Evolutionary conservation across 2,329 filamentous ascomycete species (phyloP).

Genomic region (Clarireedia homoeocarpa): DNA sequence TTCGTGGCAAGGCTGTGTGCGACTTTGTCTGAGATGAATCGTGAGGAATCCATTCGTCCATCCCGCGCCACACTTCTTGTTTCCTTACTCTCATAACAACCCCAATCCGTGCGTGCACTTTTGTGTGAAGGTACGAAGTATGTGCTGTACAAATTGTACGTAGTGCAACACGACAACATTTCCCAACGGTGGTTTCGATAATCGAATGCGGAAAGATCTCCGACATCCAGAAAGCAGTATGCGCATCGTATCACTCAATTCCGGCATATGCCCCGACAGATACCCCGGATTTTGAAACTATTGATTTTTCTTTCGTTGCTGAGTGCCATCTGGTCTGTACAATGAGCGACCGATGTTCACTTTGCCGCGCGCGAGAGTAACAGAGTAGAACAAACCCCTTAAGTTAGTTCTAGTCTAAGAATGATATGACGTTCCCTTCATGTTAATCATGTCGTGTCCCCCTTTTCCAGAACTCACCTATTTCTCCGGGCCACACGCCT

Average conservation of each 20-base stretch:
- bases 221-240: neutral
- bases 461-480: conserved; percentile 3
- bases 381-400: neutral
- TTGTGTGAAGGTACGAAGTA: neutral
- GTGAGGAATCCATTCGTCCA: conserved; percentile 6
- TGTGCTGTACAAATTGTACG: neutral
- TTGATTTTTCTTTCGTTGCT: neutral
- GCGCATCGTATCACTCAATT: neutral
- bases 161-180: neutral
- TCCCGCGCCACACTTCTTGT: conserved; percentile 4
- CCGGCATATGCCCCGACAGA: neutral
- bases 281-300: conserved; percentile 7
- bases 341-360: neutral
- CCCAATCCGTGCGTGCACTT: neutral
- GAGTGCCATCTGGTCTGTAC: too few species aligned
- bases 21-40: conserved; percentile 1
- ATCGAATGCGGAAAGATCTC: conserved; percentile 1
- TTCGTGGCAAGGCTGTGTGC: conserved; percentile 6
- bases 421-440: conserved; percentile 1
- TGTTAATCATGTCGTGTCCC: neutral
- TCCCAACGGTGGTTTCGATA: conserved; percentile 1
- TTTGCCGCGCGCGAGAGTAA: conserved; percentile 8
- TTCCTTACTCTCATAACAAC: neutral
- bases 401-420: neutral
- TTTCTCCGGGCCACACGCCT: neutral